These are phyloP conservation scores for Chaetomium sp. DNA, from an alignment of 2,329 filamentous ascomycete genomes.

Conservation along the genomic window DNA sequence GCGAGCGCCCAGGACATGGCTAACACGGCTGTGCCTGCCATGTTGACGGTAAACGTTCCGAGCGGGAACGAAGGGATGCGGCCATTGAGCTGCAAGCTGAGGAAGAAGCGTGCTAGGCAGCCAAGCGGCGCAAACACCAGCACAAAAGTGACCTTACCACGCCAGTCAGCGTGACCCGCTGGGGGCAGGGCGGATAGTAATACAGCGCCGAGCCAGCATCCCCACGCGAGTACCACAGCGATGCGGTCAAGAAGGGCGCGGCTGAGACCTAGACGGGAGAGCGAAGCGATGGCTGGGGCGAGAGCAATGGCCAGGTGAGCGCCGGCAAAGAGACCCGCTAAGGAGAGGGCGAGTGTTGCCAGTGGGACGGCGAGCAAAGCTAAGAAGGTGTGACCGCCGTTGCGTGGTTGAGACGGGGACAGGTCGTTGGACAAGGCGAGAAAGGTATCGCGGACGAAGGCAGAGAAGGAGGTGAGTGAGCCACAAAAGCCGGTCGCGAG, in stretches of 20 bases:
- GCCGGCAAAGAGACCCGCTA: slow-evolving; percentile 64
- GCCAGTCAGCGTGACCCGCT: slow-evolving; percentile 58
- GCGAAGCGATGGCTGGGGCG: slow-evolving; percentile 48
- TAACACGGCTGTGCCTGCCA: slow-evolving; percentile 67
- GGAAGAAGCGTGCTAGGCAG: slow-evolving; percentile 68
- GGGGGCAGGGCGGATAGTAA: slow-evolving; percentile 68
- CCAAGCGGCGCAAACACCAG: slow-evolving; percentile 78
- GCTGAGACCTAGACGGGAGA: slow-evolving; percentile 49
- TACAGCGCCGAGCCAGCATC: slow-evolving; percentile 71
- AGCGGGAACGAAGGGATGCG: slow-evolving; percentile 64
- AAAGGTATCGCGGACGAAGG: slow-evolving; percentile 75
- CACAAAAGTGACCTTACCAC: slow-evolving; percentile 66
- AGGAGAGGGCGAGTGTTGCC: slow-evolving; percentile 61
- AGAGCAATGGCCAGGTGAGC: slow-evolving; percentile 65
- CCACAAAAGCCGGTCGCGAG: slow-evolving; percentile 65
- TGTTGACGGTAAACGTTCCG: slow-evolving; percentile 79
- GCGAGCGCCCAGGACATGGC: slow-evolving; percentile 75
- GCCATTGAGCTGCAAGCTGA: slow-evolving; percentile 64
- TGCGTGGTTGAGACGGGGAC: slow-evolving; percentile 43
- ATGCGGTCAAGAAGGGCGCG: slow-evolving; percentile 58
- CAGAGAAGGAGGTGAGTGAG: slow-evolving; percentile 75
- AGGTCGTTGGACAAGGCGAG: slow-evolving; percentile 72
- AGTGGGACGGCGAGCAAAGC: slow-evolving; percentile 71
- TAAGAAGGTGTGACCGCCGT: slow-evolving; percentile 75
- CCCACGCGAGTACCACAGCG: slow-evolving; percentile 59